phyloP scores from a whole-genome alignment of 352 stramenopile species.

The Saprolegnia parasitica region DNA sequence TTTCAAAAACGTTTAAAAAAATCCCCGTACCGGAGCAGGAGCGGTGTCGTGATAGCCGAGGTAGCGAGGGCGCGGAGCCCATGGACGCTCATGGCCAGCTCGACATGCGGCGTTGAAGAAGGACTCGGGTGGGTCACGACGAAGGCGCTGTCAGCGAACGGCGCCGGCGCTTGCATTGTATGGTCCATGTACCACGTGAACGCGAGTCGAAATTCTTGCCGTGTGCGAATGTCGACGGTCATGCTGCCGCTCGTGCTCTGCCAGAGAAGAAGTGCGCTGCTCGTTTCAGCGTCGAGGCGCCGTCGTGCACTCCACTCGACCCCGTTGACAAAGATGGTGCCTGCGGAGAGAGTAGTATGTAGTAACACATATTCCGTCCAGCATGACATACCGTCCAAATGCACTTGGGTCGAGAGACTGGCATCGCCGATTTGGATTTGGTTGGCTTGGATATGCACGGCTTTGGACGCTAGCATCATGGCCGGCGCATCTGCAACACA shows the following conservation, averaged over 20 bases:
- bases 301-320: neutral
- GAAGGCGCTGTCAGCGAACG: neutral
- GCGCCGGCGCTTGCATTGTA: neutral
- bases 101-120: neutral
- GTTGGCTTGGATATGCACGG: constrained; percentile 15
- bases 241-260: neutral
- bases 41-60: neutral
- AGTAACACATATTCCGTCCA: neutral
- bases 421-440: constrained; percentile 30
- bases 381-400: constrained; percentile 27
- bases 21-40: constrained; percentile 7
- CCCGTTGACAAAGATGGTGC: constrained; percentile 14
- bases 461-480: constrained; percentile 11
- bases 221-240: neutral
- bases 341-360: neutral
- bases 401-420: constrained; percentile 17
- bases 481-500: neutral
- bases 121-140: neutral
- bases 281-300: neutral
- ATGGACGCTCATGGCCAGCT: constrained; percentile 10
- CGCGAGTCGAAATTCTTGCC: constrained; percentile 1
- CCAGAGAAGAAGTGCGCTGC: neutral
- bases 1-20: neutral
- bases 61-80: constrained; percentile 7
- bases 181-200: neutral